Evolutionary conservation across 306 rosid genomes (phyloP).

Genomic region (Begonia masoniana): DNA sequence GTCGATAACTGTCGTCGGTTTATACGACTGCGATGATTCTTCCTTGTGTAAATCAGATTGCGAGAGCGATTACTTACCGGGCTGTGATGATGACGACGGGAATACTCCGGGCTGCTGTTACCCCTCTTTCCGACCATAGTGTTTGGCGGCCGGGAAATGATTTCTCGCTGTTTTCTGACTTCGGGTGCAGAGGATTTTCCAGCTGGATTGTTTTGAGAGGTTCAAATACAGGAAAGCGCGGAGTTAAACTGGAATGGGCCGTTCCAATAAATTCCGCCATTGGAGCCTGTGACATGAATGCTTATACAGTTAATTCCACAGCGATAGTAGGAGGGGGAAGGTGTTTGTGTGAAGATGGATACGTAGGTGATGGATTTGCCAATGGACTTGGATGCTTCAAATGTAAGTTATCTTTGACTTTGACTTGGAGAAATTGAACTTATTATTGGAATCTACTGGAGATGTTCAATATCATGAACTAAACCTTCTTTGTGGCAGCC

Average conservation of each 20-base stretch:
- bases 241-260: slow-evolving; percentile 87
- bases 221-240: slow-evolving; percentile 53
- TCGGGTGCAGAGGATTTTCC: slow-evolving; percentile 87
- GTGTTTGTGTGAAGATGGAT: slow-evolving; percentile 66
- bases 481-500: slow-evolving; percentile 26
- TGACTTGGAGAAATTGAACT: too few species aligned
- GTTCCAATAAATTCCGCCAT: slow-evolving; percentile 46
- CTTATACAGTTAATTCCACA: slow-evolving; percentile 43
- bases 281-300: slow-evolving; percentile 45
- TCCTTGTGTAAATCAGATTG: slow-evolving; percentile 73
- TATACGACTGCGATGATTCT: slow-evolving; percentile 92
- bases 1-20: slow-evolving; percentile 62
- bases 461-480: background rate
- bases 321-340: slow-evolving; percentile 41
- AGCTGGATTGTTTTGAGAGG: slow-evolving; percentile 72
- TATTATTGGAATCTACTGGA: too few species aligned
- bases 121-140: slow-evolving; percentile 75
- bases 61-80: slow-evolving; percentile 48
- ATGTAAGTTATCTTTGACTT: slow-evolving; percentile 26
- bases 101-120: slow-evolving; percentile 74
- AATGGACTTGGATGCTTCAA: slow-evolving; percentile 66
- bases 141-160: slow-evolving; percentile 61
- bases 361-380: slow-evolving; percentile 69
- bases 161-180: slow-evolving; percentile 52
- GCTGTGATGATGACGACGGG: slow-evolving; percentile 43